Evolutionary conservation across 1,284 basidiomycete species (phyloP).

Genomic region (Malassezia obtusa): DNA sequence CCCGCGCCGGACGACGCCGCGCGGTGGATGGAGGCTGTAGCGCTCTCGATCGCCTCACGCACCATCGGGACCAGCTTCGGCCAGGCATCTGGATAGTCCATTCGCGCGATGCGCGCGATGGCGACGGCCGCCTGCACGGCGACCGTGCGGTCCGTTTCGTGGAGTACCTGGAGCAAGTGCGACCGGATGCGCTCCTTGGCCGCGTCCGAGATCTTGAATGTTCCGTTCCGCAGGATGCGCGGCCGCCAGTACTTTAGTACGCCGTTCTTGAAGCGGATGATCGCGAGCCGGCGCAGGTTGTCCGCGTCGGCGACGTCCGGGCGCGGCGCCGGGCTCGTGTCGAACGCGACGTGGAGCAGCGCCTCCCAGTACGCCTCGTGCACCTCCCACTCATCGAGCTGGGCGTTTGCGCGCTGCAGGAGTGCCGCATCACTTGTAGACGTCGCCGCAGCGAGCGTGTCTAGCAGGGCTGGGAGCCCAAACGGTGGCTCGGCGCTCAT

Average conservation of each 20-base stretch:
- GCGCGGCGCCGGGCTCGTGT: constrained; percentile 13
- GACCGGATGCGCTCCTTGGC: constrained; percentile 32
- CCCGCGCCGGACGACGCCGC: constrained; percentile 16
- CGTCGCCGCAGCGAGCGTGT: constrained; percentile 1
- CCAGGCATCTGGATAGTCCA: constrained; percentile 43
- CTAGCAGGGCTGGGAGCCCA: not conserved
- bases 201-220: constrained; percentile 30
- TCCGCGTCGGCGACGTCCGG: constrained; percentile 13
- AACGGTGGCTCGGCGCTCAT: constrained; percentile 2
- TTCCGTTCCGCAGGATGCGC: constrained; percentile 30
- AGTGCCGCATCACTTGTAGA: not conserved
- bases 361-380: constrained; percentile 30
- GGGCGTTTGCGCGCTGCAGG: constrained; percentile 17
- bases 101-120: constrained; percentile 36
- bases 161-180: constrained; percentile 30
- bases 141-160: constrained; percentile 34
- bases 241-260: constrained; percentile 42
- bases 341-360: constrained; percentile 36
- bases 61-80: constrained; percentile 32
- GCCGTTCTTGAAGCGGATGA: constrained; percentile 47
- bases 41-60: constrained; percentile 26
- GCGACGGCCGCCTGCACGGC: constrained; percentile 38
- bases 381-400: constrained; percentile 34
- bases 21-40: constrained; percentile 1
- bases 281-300: constrained; percentile 32